phyloP scores from a whole-genome alignment of 2,329 filamentous ascomycete genomes.

The Pezicula neosporulosa region DNA sequence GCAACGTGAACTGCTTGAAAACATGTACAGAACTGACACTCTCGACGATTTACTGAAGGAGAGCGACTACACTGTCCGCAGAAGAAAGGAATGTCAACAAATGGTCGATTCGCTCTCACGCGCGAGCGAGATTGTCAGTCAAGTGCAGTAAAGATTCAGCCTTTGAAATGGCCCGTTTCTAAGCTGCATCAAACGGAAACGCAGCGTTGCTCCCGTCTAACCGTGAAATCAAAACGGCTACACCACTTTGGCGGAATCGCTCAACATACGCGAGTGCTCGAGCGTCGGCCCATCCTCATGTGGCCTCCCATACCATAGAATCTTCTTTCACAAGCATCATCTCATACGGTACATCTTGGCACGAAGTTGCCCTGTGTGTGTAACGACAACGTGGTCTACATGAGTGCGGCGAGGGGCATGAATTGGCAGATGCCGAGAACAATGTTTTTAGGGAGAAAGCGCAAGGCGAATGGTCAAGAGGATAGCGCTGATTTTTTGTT shows the following conservation, averaged over 20 bases:
- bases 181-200: slow-evolving; percentile 6
- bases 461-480: slow-evolving; percentile 16
- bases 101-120: slow-evolving; percentile 93
- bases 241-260: neutral
- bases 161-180: neutral
- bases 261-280: too few species aligned
- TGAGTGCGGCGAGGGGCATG: slow-evolving; percentile 10
- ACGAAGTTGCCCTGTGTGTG: neutral
- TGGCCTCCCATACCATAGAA: slow-evolving; percentile 12
- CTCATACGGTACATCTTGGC: slow-evolving; percentile 24
- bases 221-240: neutral
- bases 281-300: slow-evolving; percentile 3
- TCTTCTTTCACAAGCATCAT: slow-evolving; percentile 16
- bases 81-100: slow-evolving; percentile 97
- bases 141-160: slow-evolving; percentile 43
- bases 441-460: slow-evolving; percentile 7
- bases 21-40: slow-evolving; percentile 91
- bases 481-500: slow-evolving; percentile 8
- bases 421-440: neutral
- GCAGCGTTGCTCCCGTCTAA: neutral
- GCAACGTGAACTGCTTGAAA: slow-evolving; percentile 93
- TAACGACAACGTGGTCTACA: slow-evolving; percentile 20
- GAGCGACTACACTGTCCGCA: slow-evolving; percentile 91
- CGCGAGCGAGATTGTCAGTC: slow-evolving; percentile 94
- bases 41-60: slow-evolving; percentile 95